Conservation (phyloP, 257 asterid species). For the Forsythia viridissima region DNA sequence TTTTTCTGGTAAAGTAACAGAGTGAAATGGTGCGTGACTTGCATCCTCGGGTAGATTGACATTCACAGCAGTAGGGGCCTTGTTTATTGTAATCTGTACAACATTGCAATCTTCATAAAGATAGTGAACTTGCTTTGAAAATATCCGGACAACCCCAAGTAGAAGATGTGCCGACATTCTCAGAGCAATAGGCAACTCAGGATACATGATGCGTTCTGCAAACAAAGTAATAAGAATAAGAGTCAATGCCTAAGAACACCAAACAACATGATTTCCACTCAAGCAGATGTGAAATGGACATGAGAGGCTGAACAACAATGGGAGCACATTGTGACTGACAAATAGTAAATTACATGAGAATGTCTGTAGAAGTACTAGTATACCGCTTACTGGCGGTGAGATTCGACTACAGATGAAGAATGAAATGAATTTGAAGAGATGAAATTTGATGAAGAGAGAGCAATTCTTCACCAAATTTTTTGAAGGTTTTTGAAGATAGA, state of each 20-base stretch:
- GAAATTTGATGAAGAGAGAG: too few species aligned
- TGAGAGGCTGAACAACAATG: neutral
- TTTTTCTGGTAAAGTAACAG: conserved; percentile 70
- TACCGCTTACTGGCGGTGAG: too few species aligned
- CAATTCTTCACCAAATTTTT: too few species aligned
- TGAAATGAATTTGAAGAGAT: too few species aligned
- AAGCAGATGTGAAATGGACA: neutral
- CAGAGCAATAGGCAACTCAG: conserved; percentile 86
- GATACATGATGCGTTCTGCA: conserved; percentile 73
- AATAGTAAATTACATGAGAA: neutral
- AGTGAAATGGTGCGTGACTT: conserved; percentile 58
- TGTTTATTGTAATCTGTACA: conserved; percentile 41
- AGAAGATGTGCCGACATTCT: conserved; percentile 93
- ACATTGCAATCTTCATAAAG: conserved; percentile 65
- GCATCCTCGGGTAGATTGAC: conserved; percentile 72
- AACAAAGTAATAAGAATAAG: conserved; percentile 19
- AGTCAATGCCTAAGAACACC: neutral
- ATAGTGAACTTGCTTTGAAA: conserved; percentile 86
- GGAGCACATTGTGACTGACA: neutral
- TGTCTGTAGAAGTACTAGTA: neutral
- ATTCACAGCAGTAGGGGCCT: conserved; percentile 41
- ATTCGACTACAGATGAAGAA: too few species aligned
- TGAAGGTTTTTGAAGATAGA: too few species aligned
- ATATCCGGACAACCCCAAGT: conserved; percentile 92
- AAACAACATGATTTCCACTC: neutral